Conservation (phyloP, 768 basidiomycete species). For the Tulasnella sp. region DNA sequence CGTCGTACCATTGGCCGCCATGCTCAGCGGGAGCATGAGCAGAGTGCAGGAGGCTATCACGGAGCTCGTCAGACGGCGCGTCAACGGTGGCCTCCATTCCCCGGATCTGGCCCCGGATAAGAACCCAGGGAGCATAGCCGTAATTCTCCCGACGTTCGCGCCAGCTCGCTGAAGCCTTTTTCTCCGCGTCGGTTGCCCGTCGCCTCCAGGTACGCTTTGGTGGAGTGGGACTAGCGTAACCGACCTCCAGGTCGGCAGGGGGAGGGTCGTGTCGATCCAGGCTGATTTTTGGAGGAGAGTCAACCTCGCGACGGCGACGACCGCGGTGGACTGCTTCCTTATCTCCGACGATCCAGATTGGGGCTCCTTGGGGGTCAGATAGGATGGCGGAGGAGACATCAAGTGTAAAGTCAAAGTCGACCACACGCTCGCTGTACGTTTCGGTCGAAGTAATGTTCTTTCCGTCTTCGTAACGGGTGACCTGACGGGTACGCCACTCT, state of each 20-base stretch:
- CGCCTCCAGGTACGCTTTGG: constrained; percentile 23
- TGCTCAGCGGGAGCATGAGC: not conserved
- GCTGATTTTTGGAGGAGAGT: constrained; percentile 30
- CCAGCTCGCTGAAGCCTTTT: not conserved
- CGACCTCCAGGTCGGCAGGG: constrained; percentile 33
- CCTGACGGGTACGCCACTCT: constrained; percentile 46
- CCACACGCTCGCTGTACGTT: constrained; percentile 49
- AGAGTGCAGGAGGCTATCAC: not conserved
- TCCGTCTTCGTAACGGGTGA: constrained; percentile 26
- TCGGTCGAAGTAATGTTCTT: constrained; percentile 32
- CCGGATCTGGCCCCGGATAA: constrained; percentile 9
- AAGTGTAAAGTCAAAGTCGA: constrained; percentile 64
- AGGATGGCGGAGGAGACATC: constrained; percentile 42
- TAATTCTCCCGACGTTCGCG: not conserved
- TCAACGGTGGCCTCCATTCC: constrained; percentile 16
- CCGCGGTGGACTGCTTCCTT: constrained; percentile 58
- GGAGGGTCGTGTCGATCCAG: constrained; percentile 21
- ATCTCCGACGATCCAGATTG: constrained; percentile 58
- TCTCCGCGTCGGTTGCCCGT: constrained; percentile 38
- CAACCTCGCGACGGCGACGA: constrained; percentile 50
- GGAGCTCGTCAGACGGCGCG: not conserved
- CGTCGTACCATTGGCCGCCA: not conserved
- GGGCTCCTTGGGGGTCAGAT: constrained; percentile 25
- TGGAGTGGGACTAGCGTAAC: constrained; percentile 36
- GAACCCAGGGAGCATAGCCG: constrained; percentile 46